Percentiles rank a stretch among this genome's conserved stretches.
phyloP scores from a whole-genome alignment of 1,284 basidiomycete species.

The Ceratobasidium papillatum region DNA sequence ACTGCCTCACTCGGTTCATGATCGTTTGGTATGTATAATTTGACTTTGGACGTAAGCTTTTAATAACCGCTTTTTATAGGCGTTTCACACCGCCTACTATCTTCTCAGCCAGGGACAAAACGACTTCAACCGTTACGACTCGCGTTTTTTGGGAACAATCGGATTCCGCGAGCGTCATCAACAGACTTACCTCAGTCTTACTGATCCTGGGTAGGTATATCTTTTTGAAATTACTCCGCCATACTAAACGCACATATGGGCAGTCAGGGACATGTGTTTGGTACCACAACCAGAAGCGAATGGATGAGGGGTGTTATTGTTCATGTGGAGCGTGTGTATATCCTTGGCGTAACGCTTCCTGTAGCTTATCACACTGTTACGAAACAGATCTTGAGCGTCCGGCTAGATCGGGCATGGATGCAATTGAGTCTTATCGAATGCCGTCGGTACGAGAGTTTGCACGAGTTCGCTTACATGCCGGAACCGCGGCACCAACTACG shows the following conservation, averaged over 20 bases:
- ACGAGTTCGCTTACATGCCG: constrained; percentile 6
- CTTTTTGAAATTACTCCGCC: background rate
- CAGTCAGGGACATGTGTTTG: constrained; percentile 24
- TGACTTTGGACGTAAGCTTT: background rate
- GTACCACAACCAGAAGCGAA: background rate
- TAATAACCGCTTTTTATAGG: background rate
- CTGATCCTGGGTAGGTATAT: constrained; percentile 19
- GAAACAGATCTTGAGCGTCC: constrained; percentile 16
- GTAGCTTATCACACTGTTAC: background rate
- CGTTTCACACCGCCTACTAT: constrained; percentile 19
- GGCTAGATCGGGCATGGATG: background rate
- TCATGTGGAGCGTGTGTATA: constrained; percentile 15
- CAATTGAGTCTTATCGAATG: constrained; percentile 28
- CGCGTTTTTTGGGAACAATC: constrained; percentile 4
- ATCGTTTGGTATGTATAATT: constrained; percentile 10
- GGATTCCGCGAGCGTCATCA: constrained; percentile 5
- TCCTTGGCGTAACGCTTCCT: background rate
- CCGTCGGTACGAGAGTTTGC: constrained; percentile 25
- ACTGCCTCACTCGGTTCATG: background rate
- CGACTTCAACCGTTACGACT: background rate
- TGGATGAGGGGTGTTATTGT: constrained; percentile 21
- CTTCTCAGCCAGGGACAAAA: constrained; percentile 20
- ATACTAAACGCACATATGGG: background rate
- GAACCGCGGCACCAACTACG: background rate
- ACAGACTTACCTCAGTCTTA: constrained; percentile 21